These are phyloP conservation scores for Exobasidium cylindrosporum DNA, from an alignment of 1,284 basidiomycete species.

Conservation along the genomic window DNA sequence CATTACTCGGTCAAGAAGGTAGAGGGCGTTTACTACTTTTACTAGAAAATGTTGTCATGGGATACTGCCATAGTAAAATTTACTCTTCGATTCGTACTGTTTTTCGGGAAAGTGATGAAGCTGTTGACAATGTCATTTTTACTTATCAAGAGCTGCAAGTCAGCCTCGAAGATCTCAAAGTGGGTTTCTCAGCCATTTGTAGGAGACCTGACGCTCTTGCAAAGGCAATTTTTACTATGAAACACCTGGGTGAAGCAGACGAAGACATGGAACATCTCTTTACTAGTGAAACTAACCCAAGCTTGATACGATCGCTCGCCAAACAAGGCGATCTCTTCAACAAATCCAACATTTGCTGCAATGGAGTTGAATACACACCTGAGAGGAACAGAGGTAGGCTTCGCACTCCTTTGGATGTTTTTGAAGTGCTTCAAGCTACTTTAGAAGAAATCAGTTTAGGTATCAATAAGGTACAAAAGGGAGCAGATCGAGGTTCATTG, in stretches of 20 bases:
- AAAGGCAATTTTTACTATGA: conserved; percentile 18
- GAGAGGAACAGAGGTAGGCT: neutral
- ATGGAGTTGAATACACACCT: neutral
- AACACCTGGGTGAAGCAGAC: conserved; percentile 18
- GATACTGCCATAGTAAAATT: conserved; percentile 28
- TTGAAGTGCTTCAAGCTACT: conserved; percentile 24
- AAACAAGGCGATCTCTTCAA: conserved; percentile 13
- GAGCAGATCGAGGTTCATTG: conserved; percentile 7
- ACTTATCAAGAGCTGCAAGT: conserved; percentile 20
- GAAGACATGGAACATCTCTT: conserved; percentile 23
- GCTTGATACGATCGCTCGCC: conserved; percentile 7
- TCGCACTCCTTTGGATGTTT: conserved; percentile 26
- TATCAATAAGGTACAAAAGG: neutral
- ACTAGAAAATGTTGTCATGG: conserved; percentile 31
- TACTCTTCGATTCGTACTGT: conserved; percentile 26
- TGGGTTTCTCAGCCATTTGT: conserved; percentile 17
- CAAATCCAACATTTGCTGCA: neutral
- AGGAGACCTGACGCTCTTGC: conserved; percentile 18
- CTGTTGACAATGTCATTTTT: conserved; percentile 21
- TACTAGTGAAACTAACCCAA: conserved; percentile 4
- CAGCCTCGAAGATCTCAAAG: conserved; percentile 21
- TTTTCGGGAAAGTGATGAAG: conserved; percentile 21
- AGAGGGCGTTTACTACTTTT: conserved; percentile 11
- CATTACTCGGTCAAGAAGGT: conserved; percentile 3
- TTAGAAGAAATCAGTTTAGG: conserved; percentile 27